Evolutionary conservation across 1,139 yeast genomes (phyloP), one percentile per base, ranked within the genome.

Genomic region (Geotrichum klebahnii): DNA sequence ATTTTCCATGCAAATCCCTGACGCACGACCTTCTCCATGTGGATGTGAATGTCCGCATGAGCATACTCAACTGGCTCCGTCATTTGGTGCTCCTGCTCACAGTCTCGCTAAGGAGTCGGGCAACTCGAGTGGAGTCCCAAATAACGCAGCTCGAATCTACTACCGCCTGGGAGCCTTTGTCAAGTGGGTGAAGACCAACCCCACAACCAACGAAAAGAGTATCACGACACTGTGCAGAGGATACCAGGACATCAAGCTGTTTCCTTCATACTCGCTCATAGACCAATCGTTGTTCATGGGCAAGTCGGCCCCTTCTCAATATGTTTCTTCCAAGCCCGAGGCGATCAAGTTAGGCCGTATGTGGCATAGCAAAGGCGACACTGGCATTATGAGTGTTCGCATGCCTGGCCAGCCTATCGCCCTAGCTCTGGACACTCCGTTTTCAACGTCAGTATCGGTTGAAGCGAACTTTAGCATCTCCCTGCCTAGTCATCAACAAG

Each of bases 101-200:
- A n/a, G n/a, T n/a, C n/a, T n/a, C n/a, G n/a, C n/a, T n/a, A n/a
- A n/a, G n/a, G n/a, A n/a, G n/a, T n/a, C n/a, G n/a, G n/a, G n/a
- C n/a, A n/a, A n/a, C n/a, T n/a, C n/a, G n/a, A n/a, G 26, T 9
- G 42, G 42, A 12, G 32, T 38, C 12, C 42, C 32, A 8, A 19
- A n/a, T 17, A 38, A 38, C 19, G 31, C 33, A 3, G 31, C 42
- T 16, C 42, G 42, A 12, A 20, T 38, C 22, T 38, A 38, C 32
- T 38, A 38, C 32, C 32, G 32, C 23, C 20, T 38, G 32, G 9
- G 33, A 5, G 42, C 42, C 10, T 24, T 26, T 38, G 42, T 38
- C 32, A 38, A 38, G 33, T 12, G 4, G 4, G 19, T 23, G 20
- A 12, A 38, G 42, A 14, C 31, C 10, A 32, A 26, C 8, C 8